Conservation (phyloP, 257 asterid species). For the Fraxinus americana region DNA sequence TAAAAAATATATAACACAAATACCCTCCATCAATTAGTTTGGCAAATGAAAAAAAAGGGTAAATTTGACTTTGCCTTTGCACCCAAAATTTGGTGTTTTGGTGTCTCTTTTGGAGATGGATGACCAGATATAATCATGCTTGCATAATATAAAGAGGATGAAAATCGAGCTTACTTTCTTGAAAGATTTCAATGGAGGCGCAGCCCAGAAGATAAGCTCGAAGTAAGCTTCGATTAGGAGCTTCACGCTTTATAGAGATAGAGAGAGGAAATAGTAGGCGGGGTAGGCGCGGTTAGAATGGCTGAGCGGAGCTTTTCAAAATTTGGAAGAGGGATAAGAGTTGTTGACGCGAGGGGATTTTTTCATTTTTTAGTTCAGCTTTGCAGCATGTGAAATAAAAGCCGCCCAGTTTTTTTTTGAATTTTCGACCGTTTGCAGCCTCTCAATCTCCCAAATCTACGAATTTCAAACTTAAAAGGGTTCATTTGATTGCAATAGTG, state of each 20-base stretch:
- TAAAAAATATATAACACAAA: too few species aligned
- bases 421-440: constrained; percentile 50
- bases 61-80: too few species aligned
- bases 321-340: constrained; percentile 24
- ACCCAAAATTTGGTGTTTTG: too few species aligned
- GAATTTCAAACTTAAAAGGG: not conserved
- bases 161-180: constrained; percentile 32
- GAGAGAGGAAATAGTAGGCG: constrained; percentile 8
- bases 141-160: not conserved
- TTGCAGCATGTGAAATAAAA: constrained; percentile 16
- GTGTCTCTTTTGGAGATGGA: too few species aligned
- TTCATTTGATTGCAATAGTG: too few species aligned
- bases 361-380: constrained; percentile 12
- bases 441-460: constrained; percentile 12
- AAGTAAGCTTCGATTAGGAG: constrained; percentile 12
- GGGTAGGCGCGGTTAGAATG: constrained; percentile 27
- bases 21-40: too few species aligned
- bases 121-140: not conserved
- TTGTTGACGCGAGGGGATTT: not conserved
- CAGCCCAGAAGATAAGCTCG: not conserved
- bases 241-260: constrained; percentile 19
- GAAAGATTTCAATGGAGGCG: not conserved
- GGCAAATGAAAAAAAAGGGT: too few species aligned
- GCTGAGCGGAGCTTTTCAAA: constrained; percentile 48
- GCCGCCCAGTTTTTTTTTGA: constrained; percentile 50